A percentile compares a stretch with the other conserved stretches of the same genome.
Evolutionary conservation across 2,329 filamentous ascomycete species (phyloP).

Genomic region (Fusarium paranaense): DNA sequence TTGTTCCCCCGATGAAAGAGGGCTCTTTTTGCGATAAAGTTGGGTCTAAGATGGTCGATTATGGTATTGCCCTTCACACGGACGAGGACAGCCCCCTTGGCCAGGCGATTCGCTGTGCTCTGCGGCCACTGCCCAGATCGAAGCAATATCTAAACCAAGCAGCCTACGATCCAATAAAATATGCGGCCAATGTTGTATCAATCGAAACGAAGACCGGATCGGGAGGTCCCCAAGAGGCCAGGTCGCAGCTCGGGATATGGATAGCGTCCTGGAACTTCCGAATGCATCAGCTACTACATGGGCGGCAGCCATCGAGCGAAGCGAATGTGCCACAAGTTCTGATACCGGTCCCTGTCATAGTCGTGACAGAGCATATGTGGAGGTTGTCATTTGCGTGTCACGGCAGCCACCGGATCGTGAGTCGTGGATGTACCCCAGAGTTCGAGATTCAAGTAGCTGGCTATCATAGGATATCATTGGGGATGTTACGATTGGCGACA

Average conservation of each 20-base stretch:
- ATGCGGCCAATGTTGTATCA: conserved; percentile 1
- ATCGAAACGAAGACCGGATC: conserved; percentile 3
- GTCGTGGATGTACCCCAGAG: not conserved
- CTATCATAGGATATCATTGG: conserved; percentile 8
- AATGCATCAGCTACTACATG: not conserved
- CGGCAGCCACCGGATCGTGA: conserved; percentile 3
- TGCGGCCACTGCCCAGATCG: not conserved
- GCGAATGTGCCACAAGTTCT: not conserved
- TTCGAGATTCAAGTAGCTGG: not conserved
- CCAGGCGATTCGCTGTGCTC: not conserved
- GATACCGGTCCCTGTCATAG: conserved; percentile 7
- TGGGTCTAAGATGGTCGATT: conserved; percentile 13
- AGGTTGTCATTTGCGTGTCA: conserved; percentile 16
- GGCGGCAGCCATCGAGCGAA: not conserved
- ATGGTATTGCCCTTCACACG: conserved; percentile 4
- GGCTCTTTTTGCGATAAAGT: conserved; percentile 1
- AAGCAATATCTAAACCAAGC: conserved; percentile 4
- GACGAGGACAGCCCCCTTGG: not conserved
- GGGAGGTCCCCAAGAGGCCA: conserved; percentile 5
- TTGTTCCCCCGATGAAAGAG: conserved; percentile 5
- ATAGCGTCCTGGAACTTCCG: conserved; percentile 7
- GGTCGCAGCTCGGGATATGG: conserved; percentile 10
- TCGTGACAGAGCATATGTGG: conserved; percentile 11
- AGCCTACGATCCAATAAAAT: conserved; percentile 3
- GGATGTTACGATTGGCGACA: conserved; percentile 10